These are phyloP conservation scores for Mucor indicus DNA, from an alignment of 371 early-diverging fungal species.

Conservation along the genomic window DNA sequence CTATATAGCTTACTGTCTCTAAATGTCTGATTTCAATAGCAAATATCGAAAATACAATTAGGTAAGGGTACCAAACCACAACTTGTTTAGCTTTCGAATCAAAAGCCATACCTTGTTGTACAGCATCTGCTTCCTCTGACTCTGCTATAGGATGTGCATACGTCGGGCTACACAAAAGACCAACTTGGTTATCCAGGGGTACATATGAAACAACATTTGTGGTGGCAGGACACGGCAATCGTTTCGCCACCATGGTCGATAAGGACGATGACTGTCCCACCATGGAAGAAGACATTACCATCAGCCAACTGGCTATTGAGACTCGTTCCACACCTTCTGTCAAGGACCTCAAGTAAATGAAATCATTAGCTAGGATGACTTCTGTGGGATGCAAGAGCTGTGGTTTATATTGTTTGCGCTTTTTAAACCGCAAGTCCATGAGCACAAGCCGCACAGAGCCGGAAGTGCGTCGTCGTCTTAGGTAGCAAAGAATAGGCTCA, in stretches of 20 bases:
- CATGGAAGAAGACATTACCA: neutral
- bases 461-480: constrained; percentile 16
- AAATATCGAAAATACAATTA: constrained; percentile 27
- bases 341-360: constrained; percentile 9
- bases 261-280: too few species aligned
- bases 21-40: constrained; percentile 41
- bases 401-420: constrained; percentile 18
- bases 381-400: constrained; percentile 9
- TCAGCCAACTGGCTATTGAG: constrained; percentile 8
- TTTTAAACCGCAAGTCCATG: constrained; percentile 10
- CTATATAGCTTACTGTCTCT: constrained; percentile 29
- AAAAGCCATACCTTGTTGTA: constrained; percentile 22
- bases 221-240: too few species aligned
- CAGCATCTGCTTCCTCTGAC: constrained; percentile 3
- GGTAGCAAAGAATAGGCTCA: constrained; percentile 13
- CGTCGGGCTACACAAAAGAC: constrained; percentile 11
- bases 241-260: too few species aligned
- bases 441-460: constrained; percentile 15
- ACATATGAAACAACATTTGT: too few species aligned
- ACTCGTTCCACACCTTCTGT: constrained; percentile 15
- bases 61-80: constrained; percentile 29
- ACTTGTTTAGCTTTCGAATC: constrained; percentile 19
- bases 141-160: constrained; percentile 10
- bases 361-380: constrained; percentile 8
- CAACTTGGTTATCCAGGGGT: constrained; percentile 7